Evolutionary conservation across 2,329 filamentous ascomycete genomes (phyloP).

Genomic region (Fusarium coicis): DNA sequence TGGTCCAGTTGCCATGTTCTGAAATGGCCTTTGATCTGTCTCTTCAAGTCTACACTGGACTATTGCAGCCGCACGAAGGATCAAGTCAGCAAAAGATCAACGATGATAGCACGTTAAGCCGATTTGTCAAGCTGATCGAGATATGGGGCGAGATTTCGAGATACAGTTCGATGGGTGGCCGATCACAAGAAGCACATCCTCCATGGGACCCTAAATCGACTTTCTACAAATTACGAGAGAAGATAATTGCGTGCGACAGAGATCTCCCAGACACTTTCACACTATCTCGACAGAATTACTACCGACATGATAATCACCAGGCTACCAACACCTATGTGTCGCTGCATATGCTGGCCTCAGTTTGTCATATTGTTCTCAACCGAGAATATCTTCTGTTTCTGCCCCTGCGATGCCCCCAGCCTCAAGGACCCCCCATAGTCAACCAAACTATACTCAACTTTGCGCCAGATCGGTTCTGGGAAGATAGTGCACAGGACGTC

Average conservation of each 20-base stretch:
- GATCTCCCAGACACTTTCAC: slow-evolving; percentile 66
- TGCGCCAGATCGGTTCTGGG: not conserved
- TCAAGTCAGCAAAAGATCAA: slow-evolving; percentile 40
- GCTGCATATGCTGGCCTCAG: slow-evolving; percentile 2
- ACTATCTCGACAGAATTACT: slow-evolving; percentile 56
- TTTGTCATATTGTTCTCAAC: slow-evolving; percentile 6
- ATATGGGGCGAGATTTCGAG: slow-evolving; percentile 68
- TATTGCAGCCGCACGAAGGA: slow-evolving; percentile 48
- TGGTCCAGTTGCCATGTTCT: slow-evolving; percentile 14
- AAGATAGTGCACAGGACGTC: not conserved
- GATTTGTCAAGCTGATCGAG: slow-evolving; percentile 67
- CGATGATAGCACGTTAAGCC: slow-evolving; percentile 61
- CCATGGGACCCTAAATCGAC: slow-evolving; percentile 69
- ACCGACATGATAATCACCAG: slow-evolving; percentile 58
- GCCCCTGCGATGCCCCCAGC: not conserved
- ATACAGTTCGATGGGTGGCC: slow-evolving; percentile 64
- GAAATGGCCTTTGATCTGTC: slow-evolving; percentile 67
- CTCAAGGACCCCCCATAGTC: not conserved
- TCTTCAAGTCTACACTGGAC: slow-evolving; percentile 65
- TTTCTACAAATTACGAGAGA: slow-evolving; percentile 64
- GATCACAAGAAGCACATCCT: slow-evolving; percentile 60
- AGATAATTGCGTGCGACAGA: slow-evolving; percentile 54
- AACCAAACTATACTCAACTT: not conserved
- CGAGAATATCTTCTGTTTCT: slow-evolving; percentile 10
- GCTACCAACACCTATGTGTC: slow-evolving; percentile 2